Percentiles rank a stretch among this genome's conserved stretches.
phyloP scores from a whole-genome alignment of 306 rosid species.

The Crataegus laevigata region DNA sequence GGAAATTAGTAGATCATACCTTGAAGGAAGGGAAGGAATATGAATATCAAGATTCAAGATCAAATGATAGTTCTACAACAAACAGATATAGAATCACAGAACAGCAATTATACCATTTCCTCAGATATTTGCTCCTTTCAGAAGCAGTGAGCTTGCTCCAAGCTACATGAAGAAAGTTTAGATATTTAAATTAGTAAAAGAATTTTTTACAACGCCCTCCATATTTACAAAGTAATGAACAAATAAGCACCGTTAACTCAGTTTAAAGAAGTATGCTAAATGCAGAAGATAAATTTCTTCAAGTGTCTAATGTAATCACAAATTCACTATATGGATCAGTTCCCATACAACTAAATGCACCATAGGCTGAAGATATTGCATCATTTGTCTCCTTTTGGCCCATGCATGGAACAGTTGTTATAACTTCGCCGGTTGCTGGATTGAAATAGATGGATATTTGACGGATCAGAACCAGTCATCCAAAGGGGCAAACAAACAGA shows the following conservation, averaged over 20 bases:
- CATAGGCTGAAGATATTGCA: constrained; percentile 85
- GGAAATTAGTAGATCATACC: constrained; percentile 70
- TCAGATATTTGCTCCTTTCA: constrained; percentile 71
- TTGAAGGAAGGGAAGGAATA: constrained; percentile 27
- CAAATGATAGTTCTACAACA: background rate
- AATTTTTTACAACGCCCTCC: background rate
- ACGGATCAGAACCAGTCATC: background rate
- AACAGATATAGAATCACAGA: constrained; percentile 14
- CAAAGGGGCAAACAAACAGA: background rate
- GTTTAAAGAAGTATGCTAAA: background rate
- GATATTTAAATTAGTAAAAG: background rate
- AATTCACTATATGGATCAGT: constrained; percentile 1
- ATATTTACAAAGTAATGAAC: background rate
- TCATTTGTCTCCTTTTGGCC: constrained; percentile 80
- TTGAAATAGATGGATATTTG: constrained; percentile 19
- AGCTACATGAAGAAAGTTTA: constrained; percentile 39
- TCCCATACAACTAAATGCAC: constrained; percentile 55
- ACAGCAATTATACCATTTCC: constrained; percentile 65
- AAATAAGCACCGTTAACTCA: background rate
- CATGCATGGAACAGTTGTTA: constrained; percentile 80
- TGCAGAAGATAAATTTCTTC: background rate
- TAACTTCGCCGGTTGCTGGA: constrained; percentile 89
- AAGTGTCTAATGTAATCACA: constrained; percentile 9
- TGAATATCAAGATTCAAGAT: constrained; percentile 1
- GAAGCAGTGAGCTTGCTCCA: constrained; percentile 90